These are phyloP conservation scores for Fusarium multiceps DNA, from an alignment of 2,329 filamentous ascomycete genomes.

Conservation along the genomic window DNA sequence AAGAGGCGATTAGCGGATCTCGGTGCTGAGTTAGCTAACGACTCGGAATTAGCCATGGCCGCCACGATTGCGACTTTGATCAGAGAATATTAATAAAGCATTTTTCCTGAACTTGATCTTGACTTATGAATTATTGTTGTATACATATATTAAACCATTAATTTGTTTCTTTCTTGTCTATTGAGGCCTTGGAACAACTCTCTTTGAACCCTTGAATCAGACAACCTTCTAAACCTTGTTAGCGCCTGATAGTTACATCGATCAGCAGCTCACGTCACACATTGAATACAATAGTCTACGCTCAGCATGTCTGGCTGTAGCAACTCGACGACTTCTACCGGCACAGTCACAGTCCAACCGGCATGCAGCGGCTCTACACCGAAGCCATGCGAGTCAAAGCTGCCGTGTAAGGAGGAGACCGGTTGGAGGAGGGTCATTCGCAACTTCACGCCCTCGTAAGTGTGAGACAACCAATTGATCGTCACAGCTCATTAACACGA, in stretches of 20 bases:
- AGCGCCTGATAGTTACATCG: slow-evolving; percentile 18
- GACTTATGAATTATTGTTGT: background rate
- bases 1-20: slow-evolving; percentile 27
- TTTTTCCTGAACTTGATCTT: background rate
- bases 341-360: background rate
- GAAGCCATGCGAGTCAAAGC: slow-evolving; percentile 25
- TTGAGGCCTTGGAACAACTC: background rate
- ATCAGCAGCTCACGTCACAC: slow-evolving; percentile 31
- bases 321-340: slow-evolving; percentile 19
- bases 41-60: background rate
- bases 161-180: background rate
- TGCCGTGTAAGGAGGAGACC: slow-evolving; percentile 49
- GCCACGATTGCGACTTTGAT: background rate
- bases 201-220: slow-evolving; percentile 1
- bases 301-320: slow-evolving; percentile 34
- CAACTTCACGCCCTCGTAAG: slow-evolving; percentile 67
- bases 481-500: slow-evolving; percentile 8
- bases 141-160: background rate
- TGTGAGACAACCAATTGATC: slow-evolving; percentile 1
- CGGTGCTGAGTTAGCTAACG: slow-evolving; percentile 11
- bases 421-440: slow-evolving; percentile 61
- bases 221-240: slow-evolving; percentile 13
- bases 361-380: slow-evolving; percentile 16
- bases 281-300: background rate
- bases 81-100: background rate